A percentile compares a stretch with the other conserved stretches of the same genome.
phyloP scores from a whole-genome alignment of 805 yeast genomes.

The Middelhovenomyces tepae region DNA sequence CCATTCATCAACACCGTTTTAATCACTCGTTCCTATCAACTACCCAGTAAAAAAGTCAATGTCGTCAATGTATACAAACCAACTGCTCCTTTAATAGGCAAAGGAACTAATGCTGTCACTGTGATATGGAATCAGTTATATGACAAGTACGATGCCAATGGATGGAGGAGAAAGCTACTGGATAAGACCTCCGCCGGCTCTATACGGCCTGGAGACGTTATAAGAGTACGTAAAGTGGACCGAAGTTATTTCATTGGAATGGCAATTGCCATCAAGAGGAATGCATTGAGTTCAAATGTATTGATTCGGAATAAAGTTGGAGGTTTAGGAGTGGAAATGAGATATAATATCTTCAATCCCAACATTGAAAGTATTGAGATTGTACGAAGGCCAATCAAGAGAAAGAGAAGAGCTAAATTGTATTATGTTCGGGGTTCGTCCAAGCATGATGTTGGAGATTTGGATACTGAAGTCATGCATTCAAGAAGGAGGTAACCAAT shows the following conservation, averaged over 20 bases:
- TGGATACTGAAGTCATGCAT: conserved; percentile 23
- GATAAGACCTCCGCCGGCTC: conserved; percentile 37
- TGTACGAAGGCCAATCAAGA: conserved; percentile 59
- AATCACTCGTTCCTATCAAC: not conserved
- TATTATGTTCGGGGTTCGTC: conserved; percentile 69
- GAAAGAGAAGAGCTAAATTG: conserved; percentile 75
- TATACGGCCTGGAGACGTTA: conserved; percentile 73
- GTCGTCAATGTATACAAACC: conserved; percentile 28
- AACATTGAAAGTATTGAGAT: conserved; percentile 68
- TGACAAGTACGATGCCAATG: conserved; percentile 59
- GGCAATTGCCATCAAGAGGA: conserved; percentile 66
- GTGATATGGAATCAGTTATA: conserved; percentile 45
- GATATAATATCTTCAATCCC: conserved; percentile 77
- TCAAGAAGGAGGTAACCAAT: not conserved
- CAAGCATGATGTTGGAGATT: conserved; percentile 31
- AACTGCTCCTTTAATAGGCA: conserved; percentile 25
- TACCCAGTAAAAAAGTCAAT: conserved; percentile 36
- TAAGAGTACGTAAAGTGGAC: conserved; percentile 62
- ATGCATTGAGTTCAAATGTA: conserved; percentile 65
- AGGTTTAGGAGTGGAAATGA: conserved; percentile 76
- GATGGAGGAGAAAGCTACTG: conserved; percentile 52
- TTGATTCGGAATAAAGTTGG: conserved; percentile 73
- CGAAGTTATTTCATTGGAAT: conserved; percentile 61
- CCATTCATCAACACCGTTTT: too few species aligned
- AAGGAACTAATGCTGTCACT: conserved; percentile 29